Evolutionary conservation across 441 rosid species (phyloP), one percentile per base, ranked within the genome.

Genomic region (Mallotus repandus): DNA sequence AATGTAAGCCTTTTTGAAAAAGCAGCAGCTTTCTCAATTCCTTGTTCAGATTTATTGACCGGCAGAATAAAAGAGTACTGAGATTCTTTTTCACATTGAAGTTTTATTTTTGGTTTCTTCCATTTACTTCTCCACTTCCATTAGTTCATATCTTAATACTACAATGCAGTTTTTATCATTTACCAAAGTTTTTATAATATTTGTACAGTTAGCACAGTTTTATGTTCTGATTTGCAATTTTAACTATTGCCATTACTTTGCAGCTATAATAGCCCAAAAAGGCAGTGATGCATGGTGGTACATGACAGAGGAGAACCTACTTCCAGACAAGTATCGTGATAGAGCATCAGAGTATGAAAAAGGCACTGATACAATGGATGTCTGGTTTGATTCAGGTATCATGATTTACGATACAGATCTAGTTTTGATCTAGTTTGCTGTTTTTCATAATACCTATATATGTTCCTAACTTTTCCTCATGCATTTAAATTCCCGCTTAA

Each of bases 231-330:
- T 57, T 45, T 29, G 60, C 59, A 60, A 45, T 70, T 72, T 56
- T 21, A 56, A 12, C 38, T 22, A 53, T 63, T 73, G 49, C 76
- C 41, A 50, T 53, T 5, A 53, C 50, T 59, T 81, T 72, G 77
- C 91, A 96, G 98, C 89, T 74, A 85, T 93, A 82, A 84, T 91
- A 79, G 82, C 87, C 76, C 85, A 85, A 74, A 96, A 89, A 83
- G 98, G 99, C 57, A 93, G 98, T 59, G 99, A 96, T 63, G 97
- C 93, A 46, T 96, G 99, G 99, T 96, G 99, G 99, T 89, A 96
- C 78, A 91, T 93, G 99, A 80, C 84, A 71, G 93, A 88, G 70
- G 91, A 87, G 81, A 96, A 93, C 77, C 82, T 96, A 63, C 96
- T 96, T 73, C 98, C 99, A 73, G 96, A 87, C 43, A 88, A 83